Evolutionary conservation across 2,329 filamentous ascomycete genomes (phyloP).

Genomic region (Fusarium sp.): DNA sequence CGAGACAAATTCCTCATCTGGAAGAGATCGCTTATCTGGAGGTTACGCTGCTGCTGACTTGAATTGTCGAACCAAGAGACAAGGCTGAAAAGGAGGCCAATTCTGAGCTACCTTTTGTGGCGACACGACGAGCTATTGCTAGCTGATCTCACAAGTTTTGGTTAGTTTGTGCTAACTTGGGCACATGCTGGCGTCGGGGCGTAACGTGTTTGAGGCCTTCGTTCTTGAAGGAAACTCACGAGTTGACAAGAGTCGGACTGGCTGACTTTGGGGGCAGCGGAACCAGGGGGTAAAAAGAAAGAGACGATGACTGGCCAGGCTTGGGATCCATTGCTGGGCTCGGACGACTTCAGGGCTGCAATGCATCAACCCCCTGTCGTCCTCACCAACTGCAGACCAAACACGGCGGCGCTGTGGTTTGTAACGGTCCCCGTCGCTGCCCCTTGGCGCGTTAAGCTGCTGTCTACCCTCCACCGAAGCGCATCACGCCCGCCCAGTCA

Average conservation of each 20-base stretch:
- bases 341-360: slow-evolving; percentile 32
- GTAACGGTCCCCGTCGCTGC: slow-evolving; percentile 30
- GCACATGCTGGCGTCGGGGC: slow-evolving; percentile 15
- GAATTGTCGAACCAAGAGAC: slow-evolving; percentile 9
- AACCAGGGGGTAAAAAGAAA: slow-evolving; percentile 16
- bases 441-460: slow-evolving; percentile 34
- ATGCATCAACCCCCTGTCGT: slow-evolving; percentile 30
- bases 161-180: slow-evolving; percentile 20
- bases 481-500: slow-evolving; percentile 26
- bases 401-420: slow-evolving; percentile 28
- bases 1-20: slow-evolving; percentile 26
- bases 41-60: neutral
- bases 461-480: slow-evolving; percentile 17
- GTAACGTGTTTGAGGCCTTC: slow-evolving; percentile 31
- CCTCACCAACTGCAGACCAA: slow-evolving; percentile 3
- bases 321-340: slow-evolving; percentile 20
- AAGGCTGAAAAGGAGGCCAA: slow-evolving; percentile 33
- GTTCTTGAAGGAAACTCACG: slow-evolving; percentile 13
- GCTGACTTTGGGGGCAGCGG: slow-evolving; percentile 25
- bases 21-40: slow-evolving; percentile 14
- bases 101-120: slow-evolving; percentile 5
- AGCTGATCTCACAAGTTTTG: slow-evolving; percentile 18
- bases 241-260: slow-evolving; percentile 12
- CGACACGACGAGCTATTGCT: slow-evolving; percentile 1
- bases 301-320: slow-evolving; percentile 20